Base-by-base conservation (phyloP, 208 protist genomes). In the Trypanosoma melophagium region DNA sequence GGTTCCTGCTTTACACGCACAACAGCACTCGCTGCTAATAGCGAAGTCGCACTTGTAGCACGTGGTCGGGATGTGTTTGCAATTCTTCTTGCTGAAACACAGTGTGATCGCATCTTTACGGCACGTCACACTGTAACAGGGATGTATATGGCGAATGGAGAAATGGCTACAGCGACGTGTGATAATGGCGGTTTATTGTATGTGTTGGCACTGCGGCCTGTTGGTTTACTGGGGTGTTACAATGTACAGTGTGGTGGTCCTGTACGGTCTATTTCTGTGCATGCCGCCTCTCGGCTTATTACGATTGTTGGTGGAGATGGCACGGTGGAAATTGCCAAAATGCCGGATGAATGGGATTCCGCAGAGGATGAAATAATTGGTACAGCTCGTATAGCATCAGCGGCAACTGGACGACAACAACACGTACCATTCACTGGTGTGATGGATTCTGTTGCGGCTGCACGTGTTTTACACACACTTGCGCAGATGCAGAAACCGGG, bases 281-380 rank as follows among this genome's bases (percentile, higher is more conserved):
- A 84, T 51, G 70, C 66, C 31, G 45, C 59, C 13, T 73, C 82
- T 14, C 59, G 68, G 38, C 54, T 84, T 28, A 71, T 93, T 71
- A 74, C 74, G 16, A 63, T 93, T n/a, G 87, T 90, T 25, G 78
- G 81, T 55, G 59, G 53, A 2, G 16, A 64, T 47, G 84, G 84
- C 16, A 74, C 68, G 13, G 83, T 86, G 21, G 87, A 93, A 72
- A 74, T 93, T 14, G 82, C 83, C 13, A 59, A 72, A 65, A 71
- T 89, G 62, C 82, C 84, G 13, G 40, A 54, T 25, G 19, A 50
- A 0, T 71, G 45, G 51, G 31, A 19, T 25, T n/a, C n/a, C n/a
- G n/a, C n/a, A n/a, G n/a, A 56, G 22, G n/a, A n/a, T n/a, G n/a
- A n/a, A n/a, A n/a, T n/a, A n/a, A n/a, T n/a, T n/a, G n/a, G n/a